Conservation (phyloP, 2,329 filamentous ascomycete species). For the Aspergillus versicolor region DNA sequence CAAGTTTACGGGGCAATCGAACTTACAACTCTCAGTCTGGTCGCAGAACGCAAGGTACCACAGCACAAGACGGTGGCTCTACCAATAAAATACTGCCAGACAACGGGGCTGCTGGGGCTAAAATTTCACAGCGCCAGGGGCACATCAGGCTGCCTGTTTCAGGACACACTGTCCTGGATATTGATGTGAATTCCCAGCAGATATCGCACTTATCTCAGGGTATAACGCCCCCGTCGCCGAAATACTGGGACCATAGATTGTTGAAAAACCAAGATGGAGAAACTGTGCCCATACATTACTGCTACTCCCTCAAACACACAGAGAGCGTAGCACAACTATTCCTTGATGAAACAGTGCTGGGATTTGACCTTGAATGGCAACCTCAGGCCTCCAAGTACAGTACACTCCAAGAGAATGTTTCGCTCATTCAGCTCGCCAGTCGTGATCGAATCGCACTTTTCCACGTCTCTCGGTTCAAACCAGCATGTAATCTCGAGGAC, state of each 20-base stretch:
- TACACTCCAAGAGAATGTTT: slow-evolving; percentile 67
- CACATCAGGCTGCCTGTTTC: not conserved
- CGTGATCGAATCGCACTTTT: slow-evolving; percentile 76
- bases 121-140: not conserved
- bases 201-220: not conserved
- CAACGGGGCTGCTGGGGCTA: not conserved
- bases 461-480: slow-evolving; percentile 68
- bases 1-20: not conserved
- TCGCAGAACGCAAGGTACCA: not conserved
- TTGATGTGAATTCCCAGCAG: not conserved
- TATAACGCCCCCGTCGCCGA: slow-evolving; percentile 3
- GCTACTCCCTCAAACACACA: slow-evolving; percentile 64
- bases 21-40: not conserved
- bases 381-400: slow-evolving; percentile 47
- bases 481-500: slow-evolving; percentile 43
- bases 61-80: not conserved
- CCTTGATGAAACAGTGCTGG: slow-evolving; percentile 67
- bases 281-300: slow-evolving; percentile 73
- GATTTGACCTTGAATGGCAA: slow-evolving; percentile 89
- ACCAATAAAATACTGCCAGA: not conserved
- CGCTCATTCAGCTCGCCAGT: slow-evolving; percentile 78
- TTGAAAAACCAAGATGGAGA: slow-evolving; percentile 51
- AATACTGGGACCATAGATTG: slow-evolving; percentile 35
- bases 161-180: not conserved
- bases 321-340: slow-evolving; percentile 69